Conservation (phyloP, 805 yeast genomes). For the Yarrowia sp. region DNA sequence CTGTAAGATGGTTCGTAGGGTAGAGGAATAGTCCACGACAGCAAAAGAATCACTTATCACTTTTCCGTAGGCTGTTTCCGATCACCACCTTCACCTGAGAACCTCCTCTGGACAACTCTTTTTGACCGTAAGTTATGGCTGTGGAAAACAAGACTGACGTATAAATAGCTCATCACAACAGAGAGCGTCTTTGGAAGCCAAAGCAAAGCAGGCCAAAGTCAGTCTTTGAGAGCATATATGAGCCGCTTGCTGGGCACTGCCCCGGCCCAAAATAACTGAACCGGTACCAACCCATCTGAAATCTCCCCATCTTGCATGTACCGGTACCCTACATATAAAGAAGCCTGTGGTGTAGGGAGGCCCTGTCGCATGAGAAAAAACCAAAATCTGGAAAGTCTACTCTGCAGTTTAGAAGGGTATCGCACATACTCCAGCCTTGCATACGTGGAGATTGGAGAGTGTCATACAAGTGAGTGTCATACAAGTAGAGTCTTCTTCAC, state of each 20-base stretch:
- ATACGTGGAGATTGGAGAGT: background rate
- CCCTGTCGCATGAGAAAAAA: conserved; percentile 13
- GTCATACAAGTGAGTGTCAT: too few relatives aligned
- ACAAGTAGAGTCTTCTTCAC: too few relatives aligned
- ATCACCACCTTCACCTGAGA: conserved; percentile 1
- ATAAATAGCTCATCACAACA: conserved; percentile 20
- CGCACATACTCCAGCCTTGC: background rate
- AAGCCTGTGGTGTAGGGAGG: conserved; percentile 2
- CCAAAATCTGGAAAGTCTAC: conserved; percentile 11
- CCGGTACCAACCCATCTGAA: too few relatives aligned
- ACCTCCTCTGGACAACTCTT: too few relatives aligned
- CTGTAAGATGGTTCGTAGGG: too few relatives aligned
- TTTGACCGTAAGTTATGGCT: background rate
- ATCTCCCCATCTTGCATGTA: background rate
- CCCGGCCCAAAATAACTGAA: background rate
- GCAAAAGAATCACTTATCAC: too few relatives aligned
- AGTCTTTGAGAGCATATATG: background rate
- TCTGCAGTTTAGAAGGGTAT: background rate
- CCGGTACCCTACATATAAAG: conserved; percentile 3
- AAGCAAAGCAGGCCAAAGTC: background rate
- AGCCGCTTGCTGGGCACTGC: background rate
- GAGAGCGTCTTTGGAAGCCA: too few relatives aligned
- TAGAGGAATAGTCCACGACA: too few relatives aligned
- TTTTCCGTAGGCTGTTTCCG: too few relatives aligned
- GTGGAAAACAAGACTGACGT: background rate